A percentile compares a stretch with the other conserved stretches of the same genome.
phyloP scores from a whole-genome alignment of 1,139 yeast species.

The Nakaseomyces kungkrabaensis region DNA sequence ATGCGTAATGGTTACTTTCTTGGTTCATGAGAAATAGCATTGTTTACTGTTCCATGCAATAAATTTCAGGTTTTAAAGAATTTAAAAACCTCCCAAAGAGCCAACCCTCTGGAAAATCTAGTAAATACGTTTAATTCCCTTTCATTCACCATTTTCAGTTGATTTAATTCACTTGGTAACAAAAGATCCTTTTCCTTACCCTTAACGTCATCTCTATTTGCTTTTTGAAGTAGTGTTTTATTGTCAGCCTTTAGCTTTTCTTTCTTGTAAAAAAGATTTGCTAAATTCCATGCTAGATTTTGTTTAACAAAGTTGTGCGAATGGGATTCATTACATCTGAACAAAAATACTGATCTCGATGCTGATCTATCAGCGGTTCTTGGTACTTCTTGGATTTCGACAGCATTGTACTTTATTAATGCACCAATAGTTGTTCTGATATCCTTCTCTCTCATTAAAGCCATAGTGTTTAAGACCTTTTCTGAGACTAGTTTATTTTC shows the following conservation, averaged over 20 bases:
- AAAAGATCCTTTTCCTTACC: slow-evolving; percentile 71
- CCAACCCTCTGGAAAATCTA: slow-evolving; percentile 44
- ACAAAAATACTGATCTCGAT: slow-evolving; percentile 73
- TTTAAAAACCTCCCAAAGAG: slow-evolving; percentile 44
- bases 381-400: slow-evolving; percentile 86
- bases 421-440: slow-evolving; percentile 57
- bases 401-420: slow-evolving; percentile 46
- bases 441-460: slow-evolving; percentile 65
- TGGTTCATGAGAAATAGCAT: not conserved
- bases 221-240: slow-evolving; percentile 60
- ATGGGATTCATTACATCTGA: slow-evolving; percentile 54
- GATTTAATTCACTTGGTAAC: slow-evolving; percentile 64
- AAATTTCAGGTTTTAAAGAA: slow-evolving; percentile 19
- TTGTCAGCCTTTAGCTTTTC: slow-evolving; percentile 52
- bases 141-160: slow-evolving; percentile 50
- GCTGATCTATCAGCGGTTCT: slow-evolving; percentile 89
- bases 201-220: slow-evolving; percentile 81
- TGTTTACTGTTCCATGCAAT: not conserved
- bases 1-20: not conserved
- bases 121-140: slow-evolving; percentile 47
- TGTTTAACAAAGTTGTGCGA: slow-evolving; percentile 43
- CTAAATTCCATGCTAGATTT: slow-evolving; percentile 57
- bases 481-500: slow-evolving; percentile 70
- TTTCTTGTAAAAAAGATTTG: slow-evolving; percentile 48
- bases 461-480: slow-evolving; percentile 66